Evolutionary conservation across 129 eudicot species (phyloP).

Genomic region (Flaveria trinervia): DNA sequence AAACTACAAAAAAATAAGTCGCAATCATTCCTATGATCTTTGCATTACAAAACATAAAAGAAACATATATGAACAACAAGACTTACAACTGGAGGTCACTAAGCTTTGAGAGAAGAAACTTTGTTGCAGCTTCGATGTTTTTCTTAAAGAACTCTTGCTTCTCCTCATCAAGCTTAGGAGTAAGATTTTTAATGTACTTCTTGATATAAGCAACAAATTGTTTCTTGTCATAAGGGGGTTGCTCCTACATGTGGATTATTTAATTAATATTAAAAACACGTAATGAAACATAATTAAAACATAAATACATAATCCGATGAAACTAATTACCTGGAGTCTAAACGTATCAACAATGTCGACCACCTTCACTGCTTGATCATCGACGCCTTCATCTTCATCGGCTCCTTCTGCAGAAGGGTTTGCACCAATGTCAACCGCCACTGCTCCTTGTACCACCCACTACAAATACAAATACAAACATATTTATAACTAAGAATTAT

Average conservation of each 20-base stretch:
- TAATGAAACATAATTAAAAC: not conserved
- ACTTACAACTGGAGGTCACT: constrained; percentile 79
- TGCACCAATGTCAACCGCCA: constrained; percentile 62
- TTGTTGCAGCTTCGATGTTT: constrained; percentile 61
- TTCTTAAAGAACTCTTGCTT: constrained; percentile 55
- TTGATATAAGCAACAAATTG: constrained; percentile 66
- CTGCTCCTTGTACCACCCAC: constrained; percentile 81
- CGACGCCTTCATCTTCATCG: constrained; percentile 60
- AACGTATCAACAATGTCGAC: constrained; percentile 82
- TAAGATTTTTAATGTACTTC: constrained; percentile 58
- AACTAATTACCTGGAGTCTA: constrained; percentile 59
- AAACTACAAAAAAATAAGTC: constrained; percentile 39
- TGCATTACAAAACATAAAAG: not conserved
- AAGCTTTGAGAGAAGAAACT: constrained; percentile 60
- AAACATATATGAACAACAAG: not conserved
- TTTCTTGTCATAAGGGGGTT: constrained; percentile 79
- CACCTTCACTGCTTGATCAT: constrained; percentile 69
- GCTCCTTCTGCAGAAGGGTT: constrained; percentile 74
- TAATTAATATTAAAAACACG: not conserved
- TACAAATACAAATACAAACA: constrained; percentile 8
- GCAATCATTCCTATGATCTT: not conserved
- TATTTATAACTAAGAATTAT: not conserved
- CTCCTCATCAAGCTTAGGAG: constrained; percentile 60
- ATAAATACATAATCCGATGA: not conserved
- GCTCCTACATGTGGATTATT: constrained; percentile 46